Evolutionary conservation across 257 asterid genomes (phyloP), one percentile per base, ranked within the genome.

Genomic region (Perilla frutescens): DNA sequence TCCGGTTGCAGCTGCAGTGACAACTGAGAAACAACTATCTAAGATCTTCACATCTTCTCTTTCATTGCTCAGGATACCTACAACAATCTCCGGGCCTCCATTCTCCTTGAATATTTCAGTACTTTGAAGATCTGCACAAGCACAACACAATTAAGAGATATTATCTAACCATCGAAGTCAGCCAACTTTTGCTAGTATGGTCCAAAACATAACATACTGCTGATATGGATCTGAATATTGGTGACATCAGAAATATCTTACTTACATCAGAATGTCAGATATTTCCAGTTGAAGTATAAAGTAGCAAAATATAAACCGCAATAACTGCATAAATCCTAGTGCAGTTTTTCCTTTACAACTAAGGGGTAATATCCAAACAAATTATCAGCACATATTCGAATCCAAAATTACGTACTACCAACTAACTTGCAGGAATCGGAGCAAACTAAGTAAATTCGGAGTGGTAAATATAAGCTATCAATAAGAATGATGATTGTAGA

Each of bases 1-100:
- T n/a, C 96, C 92, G 11, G 96, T 81, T 48, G 99, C 88, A 73
- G 98, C 96, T 5, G 96, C 96, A 75, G 96, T 82, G 47, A 94
- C 88, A 66, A 94, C 96, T 63, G 90, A 77, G 62, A 91, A 94
- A 67, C 91, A 88, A 68, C 90, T 75, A 71, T 89, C 87, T 82
- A 94, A 80, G 81, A 89, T 76, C 64, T 81, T 82, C 64, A 56
- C 67, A 76, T 86, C 84, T 74, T 86, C 78, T 47, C 70, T 82
- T 77, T 82, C 86, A 78, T 83, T 83, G 47, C 66, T 81, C 49
- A 91, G 56, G 74, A 90, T 85, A 69, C 51, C 87, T 41, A 84
- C 74, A 66, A 91, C 80, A 56, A 90, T 79, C 77, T 81, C 84
- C 26, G 96, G 90, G 49, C 98, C 99, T 62, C 84, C 82, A 20